Evolutionary conservation across 331 rosid species (phyloP).

Genomic region (Quercus phellos): DNA sequence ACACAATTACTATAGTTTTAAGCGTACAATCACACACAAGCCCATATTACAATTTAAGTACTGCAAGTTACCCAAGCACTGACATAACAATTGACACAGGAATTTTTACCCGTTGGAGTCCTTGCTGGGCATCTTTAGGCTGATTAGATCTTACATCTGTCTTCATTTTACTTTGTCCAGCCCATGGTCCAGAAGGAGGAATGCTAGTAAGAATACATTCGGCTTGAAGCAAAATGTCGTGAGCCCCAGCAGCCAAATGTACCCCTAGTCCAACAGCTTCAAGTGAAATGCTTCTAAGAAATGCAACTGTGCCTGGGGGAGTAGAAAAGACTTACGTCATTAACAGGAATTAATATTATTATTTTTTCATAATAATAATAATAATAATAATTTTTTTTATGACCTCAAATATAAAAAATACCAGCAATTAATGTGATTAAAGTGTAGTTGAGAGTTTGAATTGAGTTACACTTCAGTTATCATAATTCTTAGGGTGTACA

Average conservation of each 20-base stretch:
- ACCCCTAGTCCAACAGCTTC: slow-evolving; percentile 98
- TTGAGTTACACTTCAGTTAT: neutral
- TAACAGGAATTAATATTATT: neutral
- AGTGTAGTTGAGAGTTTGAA: neutral
- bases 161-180: slow-evolving; percentile 39
- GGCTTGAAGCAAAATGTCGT: slow-evolving; percentile 79
- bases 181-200: slow-evolving; percentile 50
- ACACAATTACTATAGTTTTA: neutral
- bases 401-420: neutral
- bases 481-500: neutral
- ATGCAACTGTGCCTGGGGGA: slow-evolving; percentile 74
- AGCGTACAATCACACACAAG: neutral
- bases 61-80: neutral
- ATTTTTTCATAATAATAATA: no score
- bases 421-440: neutral
- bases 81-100: neutral
- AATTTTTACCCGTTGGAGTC: slow-evolving; percentile 74
- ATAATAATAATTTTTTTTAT: no score
- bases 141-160: slow-evolving; percentile 69
- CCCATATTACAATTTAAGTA: neutral
- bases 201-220: slow-evolving; percentile 64
- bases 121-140: slow-evolving; percentile 94
- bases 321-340: slow-evolving; percentile 11
- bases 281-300: slow-evolving; percentile 90
- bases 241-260: slow-evolving; percentile 95